Conservation (phyloP, 768 basidiomycete genomes). For the Tulasnella sp. region DNA sequence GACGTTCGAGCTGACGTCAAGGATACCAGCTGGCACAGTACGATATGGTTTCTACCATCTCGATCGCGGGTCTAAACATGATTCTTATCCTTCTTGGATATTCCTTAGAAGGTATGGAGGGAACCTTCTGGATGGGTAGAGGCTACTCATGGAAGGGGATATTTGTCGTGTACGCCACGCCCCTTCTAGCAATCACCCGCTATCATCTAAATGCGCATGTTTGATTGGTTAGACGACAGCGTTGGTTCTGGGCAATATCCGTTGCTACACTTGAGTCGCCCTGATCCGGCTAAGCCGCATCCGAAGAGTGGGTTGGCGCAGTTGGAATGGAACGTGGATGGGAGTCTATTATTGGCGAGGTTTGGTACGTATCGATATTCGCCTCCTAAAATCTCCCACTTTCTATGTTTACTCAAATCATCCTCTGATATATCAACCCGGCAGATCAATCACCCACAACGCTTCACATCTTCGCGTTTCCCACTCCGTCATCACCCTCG, state of each 20-base stretch:
- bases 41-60: not conserved
- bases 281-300: conserved; percentile 50
- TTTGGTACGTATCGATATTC: conserved; percentile 42
- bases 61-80: no score
- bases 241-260: conserved; percentile 37
- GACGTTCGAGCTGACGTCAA: conserved; percentile 50
- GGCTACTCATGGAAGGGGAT: conserved; percentile 72
- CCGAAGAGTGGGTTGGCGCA: conserved; percentile 61
- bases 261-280: conserved; percentile 28
- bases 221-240: conserved; percentile 61
- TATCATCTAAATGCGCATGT: not conserved
- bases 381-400: not conserved
- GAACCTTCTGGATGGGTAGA: conserved; percentile 82
- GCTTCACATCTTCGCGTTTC: conserved; percentile 64
- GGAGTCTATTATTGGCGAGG: conserved; percentile 59
- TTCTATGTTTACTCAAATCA: not conserved
- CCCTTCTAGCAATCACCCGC: no score
- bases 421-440: no score
- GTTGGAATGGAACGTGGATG: conserved; percentile 73
- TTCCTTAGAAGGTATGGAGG: conserved; percentile 62
- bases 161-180: conserved; percentile 77
- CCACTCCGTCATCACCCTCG: conserved; percentile 46
- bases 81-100: not conserved
- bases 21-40: conserved; percentile 33
- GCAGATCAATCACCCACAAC: conserved; percentile 55